Base-by-base conservation (phyloP, 768 basidiomycete species). In the Suillus fuscotomentosus region DNA sequence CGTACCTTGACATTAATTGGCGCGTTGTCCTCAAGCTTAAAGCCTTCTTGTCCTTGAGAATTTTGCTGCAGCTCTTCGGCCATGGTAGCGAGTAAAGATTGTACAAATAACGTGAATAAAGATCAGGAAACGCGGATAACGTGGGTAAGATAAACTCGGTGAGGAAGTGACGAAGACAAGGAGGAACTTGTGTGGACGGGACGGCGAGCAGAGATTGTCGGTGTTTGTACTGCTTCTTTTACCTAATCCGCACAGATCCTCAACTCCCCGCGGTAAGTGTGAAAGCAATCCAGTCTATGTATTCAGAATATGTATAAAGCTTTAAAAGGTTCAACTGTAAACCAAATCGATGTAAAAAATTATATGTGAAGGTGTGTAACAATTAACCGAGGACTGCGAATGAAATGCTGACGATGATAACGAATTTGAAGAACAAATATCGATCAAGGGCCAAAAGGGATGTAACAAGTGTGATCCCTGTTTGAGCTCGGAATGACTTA, bases 1-100 rank as follows among this genome's bases (percentile, higher is more conserved):
- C 83, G 57, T 66, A 91, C 91, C 85, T 90, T 92, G 76, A 93
- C 86, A 72, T 91, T 92, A 73, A 93, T 92, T 41, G 91, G 84
- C 15, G 83, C 78, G 68, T 86, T 85, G 10, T 82, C 75, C 67
- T 87, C 88, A 27, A 75, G 39, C 75, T 91, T 89, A 65, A 83
- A 75, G 22, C 83, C 81, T 7, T 78, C 73, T 60, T 83, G 79
- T 48, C 73, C 73, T 55, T 69, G 69, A 27, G 69, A 65, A 45
- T 60, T 68, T 48, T 78, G 79, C 50, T 79, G 79, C 27, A 82
- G 79, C 63, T 81, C 76, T 68, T 88, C 87, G 72, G 87, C 84
- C 87, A 89, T 89, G 34, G 27, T 42, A 17, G 41, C 36, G 15
- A 41, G 36, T 60, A 60, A 39, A n/a, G 43, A 24, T 48, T 24